These are phyloP conservation scores for Margaritispora aquatica DNA, from an alignment of 495 filamentous ascomycete genomes.

Conservation along the genomic window DNA sequence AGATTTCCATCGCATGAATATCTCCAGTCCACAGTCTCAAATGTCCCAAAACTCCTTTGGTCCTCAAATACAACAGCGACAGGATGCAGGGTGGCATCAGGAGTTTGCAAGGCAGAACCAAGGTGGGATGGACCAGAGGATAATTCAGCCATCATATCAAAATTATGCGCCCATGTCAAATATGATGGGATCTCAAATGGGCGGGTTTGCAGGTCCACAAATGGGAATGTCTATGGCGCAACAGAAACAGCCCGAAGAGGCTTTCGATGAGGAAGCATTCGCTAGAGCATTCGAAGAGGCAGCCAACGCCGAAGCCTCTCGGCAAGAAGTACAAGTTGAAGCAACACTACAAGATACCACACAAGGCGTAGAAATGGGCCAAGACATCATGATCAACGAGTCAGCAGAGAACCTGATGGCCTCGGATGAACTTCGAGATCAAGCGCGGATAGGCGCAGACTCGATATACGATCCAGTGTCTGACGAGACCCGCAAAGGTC, in stretches of 20 bases:
- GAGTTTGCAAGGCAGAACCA: conserved; percentile 44
- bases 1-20: conserved; percentile 29
- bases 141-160: conserved; percentile 1
- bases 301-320: conserved; percentile 14
- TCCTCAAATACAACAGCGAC: conserved; percentile 16
- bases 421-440: conserved; percentile 16
- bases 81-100: conserved; percentile 42
- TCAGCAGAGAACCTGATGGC: conserved; percentile 9
- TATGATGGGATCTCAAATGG: conserved; percentile 11
- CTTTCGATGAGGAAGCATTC: conserved; percentile 34
- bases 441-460: conserved; percentile 47
- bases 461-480: conserved; percentile 18
- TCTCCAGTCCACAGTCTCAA: conserved; percentile 21
- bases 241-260: conserved; percentile 17
- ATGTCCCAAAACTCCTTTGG: conserved; percentile 3
- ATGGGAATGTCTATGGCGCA: conserved; percentile 1
- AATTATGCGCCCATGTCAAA: conserved; percentile 3
- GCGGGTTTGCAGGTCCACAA: conserved; percentile 9
- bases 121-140: conserved; percentile 16
- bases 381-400: conserved; percentile 14
- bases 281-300: conserved; percentile 31
- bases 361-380: background rate
- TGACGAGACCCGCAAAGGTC: conserved; percentile 16
- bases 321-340: background rate
- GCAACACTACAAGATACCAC: background rate